Conservation (phyloP, 1,284 basidiomycete genomes). For the Cryptococcus sp. region DNA sequence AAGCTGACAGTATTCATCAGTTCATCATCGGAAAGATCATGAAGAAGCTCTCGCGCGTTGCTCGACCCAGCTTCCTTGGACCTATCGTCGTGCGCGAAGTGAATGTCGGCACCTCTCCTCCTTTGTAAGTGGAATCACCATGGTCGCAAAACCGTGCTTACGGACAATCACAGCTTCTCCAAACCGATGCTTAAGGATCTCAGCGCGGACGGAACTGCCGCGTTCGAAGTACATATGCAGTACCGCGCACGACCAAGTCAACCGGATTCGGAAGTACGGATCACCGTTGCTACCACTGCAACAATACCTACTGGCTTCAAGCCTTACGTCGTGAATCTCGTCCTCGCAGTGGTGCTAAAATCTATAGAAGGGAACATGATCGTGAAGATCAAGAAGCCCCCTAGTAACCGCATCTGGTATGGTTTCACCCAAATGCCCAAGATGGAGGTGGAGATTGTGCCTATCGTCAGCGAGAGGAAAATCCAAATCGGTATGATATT, state of each 20-base stretch:
- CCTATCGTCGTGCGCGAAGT: conserved; percentile 86
- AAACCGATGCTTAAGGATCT: conserved; percentile 98
- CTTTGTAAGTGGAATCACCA: conserved; percentile 39
- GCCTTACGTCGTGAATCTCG: conserved; percentile 83
- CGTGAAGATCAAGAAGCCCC: conserved; percentile 90
- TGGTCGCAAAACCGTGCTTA: conserved; percentile 22
- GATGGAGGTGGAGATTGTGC: conserved; percentile 86
- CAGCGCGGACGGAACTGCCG: conserved; percentile 85
- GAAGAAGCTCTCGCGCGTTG: conserved; percentile 90
- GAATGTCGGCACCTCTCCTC: conserved; percentile 78
- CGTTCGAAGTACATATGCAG: conserved; percentile 81
- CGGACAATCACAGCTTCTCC: conserved; percentile 61
- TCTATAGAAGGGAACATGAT: conserved; percentile 88
- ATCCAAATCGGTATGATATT: conserved; percentile 68
- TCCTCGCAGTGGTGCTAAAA: conserved; percentile 78
- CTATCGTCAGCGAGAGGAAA: conserved; percentile 78
- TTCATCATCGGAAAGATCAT: conserved; percentile 86
- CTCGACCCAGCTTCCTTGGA: conserved; percentile 80
- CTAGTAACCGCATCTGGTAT: conserved; percentile 95
- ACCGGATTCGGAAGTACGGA: conserved; percentile 74
- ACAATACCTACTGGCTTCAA: conserved; percentile 79
- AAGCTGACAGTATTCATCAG: conserved; percentile 20
- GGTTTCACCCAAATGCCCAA: conserved; percentile 91
- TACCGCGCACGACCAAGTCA: conserved; percentile 53
- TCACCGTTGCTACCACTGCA: conserved; percentile 80